phyloP scores from a whole-genome alignment of 495 filamentous ascomycete genomes.

The Penicillium tannophilum region DNA sequence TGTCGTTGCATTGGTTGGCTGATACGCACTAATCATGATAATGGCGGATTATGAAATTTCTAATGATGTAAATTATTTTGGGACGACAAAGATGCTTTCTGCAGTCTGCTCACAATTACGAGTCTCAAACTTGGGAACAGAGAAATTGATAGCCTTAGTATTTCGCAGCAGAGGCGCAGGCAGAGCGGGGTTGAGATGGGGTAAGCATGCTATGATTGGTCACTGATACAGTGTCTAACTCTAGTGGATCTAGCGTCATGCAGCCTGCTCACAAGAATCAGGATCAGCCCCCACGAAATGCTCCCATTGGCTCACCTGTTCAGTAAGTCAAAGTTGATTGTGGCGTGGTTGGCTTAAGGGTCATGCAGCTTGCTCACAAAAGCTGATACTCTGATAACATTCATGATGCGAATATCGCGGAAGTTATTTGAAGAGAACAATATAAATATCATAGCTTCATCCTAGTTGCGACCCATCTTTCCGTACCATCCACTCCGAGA shows the following conservation, averaged over 20 bases:
- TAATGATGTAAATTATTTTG: constrained; percentile 20
- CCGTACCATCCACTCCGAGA: constrained; percentile 8
- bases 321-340: no score
- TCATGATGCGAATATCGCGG: not conserved
- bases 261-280: constrained; percentile 37
- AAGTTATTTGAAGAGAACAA: not conserved
- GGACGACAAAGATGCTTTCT: constrained; percentile 23
- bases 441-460: constrained; percentile 30
- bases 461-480: not conserved
- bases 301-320: no score
- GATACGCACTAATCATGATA: constrained; percentile 36
- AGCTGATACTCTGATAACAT: constrained; percentile 17
- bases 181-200: not conserved
- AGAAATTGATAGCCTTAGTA: no score
- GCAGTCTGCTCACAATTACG: constrained; percentile 35
- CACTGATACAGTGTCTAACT: constrained; percentile 20
- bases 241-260: constrained; percentile 35
- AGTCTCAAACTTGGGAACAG: no score
- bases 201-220: constrained; percentile 20
- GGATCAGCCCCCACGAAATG: no score
- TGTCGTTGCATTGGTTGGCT: constrained; percentile 28
- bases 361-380: constrained; percentile 36
- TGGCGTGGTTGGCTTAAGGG: not conserved
- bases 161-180: not conserved
- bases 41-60: constrained; percentile 27